Evolutionary conservation across 1,284 basidiomycete species (phyloP), one percentile per base, ranked within the genome.

Genomic region (Hypsizygus ulmarius): DNA sequence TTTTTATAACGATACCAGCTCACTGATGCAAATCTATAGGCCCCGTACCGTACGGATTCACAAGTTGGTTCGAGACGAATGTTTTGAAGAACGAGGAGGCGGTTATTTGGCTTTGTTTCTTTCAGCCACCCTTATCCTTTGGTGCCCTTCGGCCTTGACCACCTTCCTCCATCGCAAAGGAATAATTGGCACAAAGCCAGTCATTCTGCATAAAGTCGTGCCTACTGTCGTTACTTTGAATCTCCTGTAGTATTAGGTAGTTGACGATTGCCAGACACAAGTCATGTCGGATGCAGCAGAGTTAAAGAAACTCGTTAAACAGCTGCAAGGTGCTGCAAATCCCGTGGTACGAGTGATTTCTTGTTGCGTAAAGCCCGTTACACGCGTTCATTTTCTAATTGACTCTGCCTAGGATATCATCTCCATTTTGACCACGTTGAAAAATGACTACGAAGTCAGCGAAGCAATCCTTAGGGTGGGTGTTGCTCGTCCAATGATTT

Each of bases 401-500:
- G 47, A 52, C 50, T 50, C 54, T 43, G 51, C 46, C 37, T 58
- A 97, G 88, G 91, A 93, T 44, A 82, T 85, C 25, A 64, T 87
- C 11, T 69, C 72, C 28, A 76, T 95, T 41, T 70, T 98, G 50
- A 77, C 75, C 55, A 75, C 78, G 51, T 73, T 98, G 51, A 94
- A 93, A 73, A 78, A 78, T 50, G 81, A 90, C 37, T 85, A 87
- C 46, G 76, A 81, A 60, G 89, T 95, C 37, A 93, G 87, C 53
- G 95, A 97, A 74, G 78, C 87, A 30, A 69, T 96, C 11, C 77
- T 98, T 44, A 81, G 94, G 73, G 94, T 95, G 65, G 62, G 90
- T 79, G 57, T 68, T 68, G 59, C 64, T 59, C 59, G 57, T 64
- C 57, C 19, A 39, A 51, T 63, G n/a, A 60, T 61, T 58, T 54